Evolutionary conservation across 2,329 filamentous ascomycete species (phyloP), one percentile per base, ranked within the genome.

Genomic region (Aspergillus sojae): DNA sequence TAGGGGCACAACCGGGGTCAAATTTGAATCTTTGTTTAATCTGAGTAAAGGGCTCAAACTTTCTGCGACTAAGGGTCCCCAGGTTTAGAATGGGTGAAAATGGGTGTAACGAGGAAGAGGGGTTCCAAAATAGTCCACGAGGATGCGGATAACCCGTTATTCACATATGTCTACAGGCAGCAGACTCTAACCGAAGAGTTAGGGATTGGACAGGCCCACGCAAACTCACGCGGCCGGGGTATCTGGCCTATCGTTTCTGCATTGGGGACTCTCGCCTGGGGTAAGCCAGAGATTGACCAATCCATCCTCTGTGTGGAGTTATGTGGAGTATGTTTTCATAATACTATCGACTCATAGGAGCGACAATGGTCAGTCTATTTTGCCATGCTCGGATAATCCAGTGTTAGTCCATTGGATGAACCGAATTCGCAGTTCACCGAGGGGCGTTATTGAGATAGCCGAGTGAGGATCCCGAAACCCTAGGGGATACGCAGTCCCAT

Each of bases 251-350:
- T 62, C 61, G 59, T 50, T 39, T 41, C 52, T 55, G 5, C 34
- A 61, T 50, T 21, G 53, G 54, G 54, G 58, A 34, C 39, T 39
- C 46, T 46, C 53, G 48, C 53, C 61, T 60, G 61, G 68, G 65
- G 64, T 61, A 63, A 57, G 43, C 55, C 64, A 68, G 65, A 59
- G 21, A 63, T 26, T 62, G 21, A 68, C 65, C 66, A 63, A 64
- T 68, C 63, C 41, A 63, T 68, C 63, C 36, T 57, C 57, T 23
- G 16, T 55, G 64, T 67, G 65, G 67, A 68, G 71, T 63, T 62
- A 67, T 68, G 69, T 69, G 70, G 70, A 71, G 70, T 50, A n/a
- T n/a, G 43, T 43, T 58, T 61, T 66, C 69, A 67, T 66, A 58
- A 58, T 43, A 36, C 58, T 63, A 63, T 64, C 65, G 61, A 68